A percentile compares a stretch with the other conserved stretches of the same genome.
Evolutionary conservation across 257 asterid species (phyloP).

Genomic region (Ophiorrhiza pumila): DNA sequence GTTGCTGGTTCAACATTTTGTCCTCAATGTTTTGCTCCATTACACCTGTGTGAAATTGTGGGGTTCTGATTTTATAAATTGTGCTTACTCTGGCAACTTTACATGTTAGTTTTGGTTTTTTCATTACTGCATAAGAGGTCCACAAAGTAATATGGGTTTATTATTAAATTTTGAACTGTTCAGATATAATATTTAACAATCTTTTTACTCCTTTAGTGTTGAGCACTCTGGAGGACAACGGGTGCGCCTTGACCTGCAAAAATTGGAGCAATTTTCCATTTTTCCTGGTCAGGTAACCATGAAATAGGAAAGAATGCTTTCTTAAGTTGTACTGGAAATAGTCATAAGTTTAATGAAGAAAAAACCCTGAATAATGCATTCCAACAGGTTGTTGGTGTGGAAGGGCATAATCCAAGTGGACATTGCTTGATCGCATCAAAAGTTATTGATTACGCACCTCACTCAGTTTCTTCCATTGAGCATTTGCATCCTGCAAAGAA

Average conservation of each 20-base stretch:
- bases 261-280: constrained; percentile 71
- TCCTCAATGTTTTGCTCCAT: background rate
- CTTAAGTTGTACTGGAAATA: background rate
- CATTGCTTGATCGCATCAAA: constrained; percentile 92
- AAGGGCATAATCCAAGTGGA: constrained; percentile 98
- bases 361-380: constrained; percentile 17
- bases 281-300: constrained; percentile 92
- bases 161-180: background rate
- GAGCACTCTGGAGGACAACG: constrained; percentile 99
- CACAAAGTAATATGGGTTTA: background rate
- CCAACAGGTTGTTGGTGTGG: constrained; percentile 78
- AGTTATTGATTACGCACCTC: constrained; percentile 59
- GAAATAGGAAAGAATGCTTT: background rate
- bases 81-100: background rate
- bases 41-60: background rate
- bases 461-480: constrained; percentile 42
- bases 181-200: background rate
- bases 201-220: constrained; percentile 43
- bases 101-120: background rate
- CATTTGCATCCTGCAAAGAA: constrained; percentile 60
- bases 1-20: too few relatives aligned
- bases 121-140: background rate
- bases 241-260: constrained; percentile 90
- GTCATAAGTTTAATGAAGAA: constrained; percentile 4
- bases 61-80: background rate